These are phyloP conservation scores for Kluyveromyces aestuarii DNA, from an alignment of 805 yeast genomes.

Conservation along the genomic window DNA sequence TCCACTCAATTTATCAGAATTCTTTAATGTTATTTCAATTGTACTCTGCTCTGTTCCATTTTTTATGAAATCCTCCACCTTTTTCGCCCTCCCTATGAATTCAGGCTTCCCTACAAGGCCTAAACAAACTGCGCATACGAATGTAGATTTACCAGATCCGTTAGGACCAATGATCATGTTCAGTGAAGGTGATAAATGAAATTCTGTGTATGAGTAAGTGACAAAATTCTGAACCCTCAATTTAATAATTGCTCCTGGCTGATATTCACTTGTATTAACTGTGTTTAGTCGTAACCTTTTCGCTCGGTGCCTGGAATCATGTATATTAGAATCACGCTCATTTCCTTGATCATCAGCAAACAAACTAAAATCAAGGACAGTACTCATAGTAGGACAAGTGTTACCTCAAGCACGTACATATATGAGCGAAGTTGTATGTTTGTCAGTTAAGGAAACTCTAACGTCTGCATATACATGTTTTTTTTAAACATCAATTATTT, in stretches of 20 bases:
- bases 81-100: constrained; percentile 59
- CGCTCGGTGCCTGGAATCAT: not conserved
- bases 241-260: constrained; percentile 42
- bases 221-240: constrained; percentile 58
- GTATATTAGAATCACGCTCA: not conserved
- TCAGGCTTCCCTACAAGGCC: constrained; percentile 78
- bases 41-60: constrained; percentile 39
- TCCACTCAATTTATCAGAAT: constrained; percentile 9
- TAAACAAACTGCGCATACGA: constrained; percentile 85
- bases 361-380: not conserved
- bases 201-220: constrained; percentile 61
- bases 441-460: no score
- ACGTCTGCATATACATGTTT: not conserved
- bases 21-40: constrained; percentile 31
- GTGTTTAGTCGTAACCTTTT: constrained; percentile 11
- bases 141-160: constrained; percentile 91
- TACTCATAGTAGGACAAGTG: not conserved
- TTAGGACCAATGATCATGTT: constrained; percentile 95
- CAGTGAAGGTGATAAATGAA: constrained; percentile 68
- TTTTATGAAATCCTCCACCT: constrained; percentile 59
- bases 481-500: not conserved
- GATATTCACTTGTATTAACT: constrained; percentile 22
- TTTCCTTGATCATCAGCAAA: not conserved
- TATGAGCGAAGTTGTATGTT: no score
- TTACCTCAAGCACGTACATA: no score